Evolutionary conservation across 2,329 filamentous ascomycete species (phyloP).

Genomic region (Stagonosporopsis chrysanthemi): DNA sequence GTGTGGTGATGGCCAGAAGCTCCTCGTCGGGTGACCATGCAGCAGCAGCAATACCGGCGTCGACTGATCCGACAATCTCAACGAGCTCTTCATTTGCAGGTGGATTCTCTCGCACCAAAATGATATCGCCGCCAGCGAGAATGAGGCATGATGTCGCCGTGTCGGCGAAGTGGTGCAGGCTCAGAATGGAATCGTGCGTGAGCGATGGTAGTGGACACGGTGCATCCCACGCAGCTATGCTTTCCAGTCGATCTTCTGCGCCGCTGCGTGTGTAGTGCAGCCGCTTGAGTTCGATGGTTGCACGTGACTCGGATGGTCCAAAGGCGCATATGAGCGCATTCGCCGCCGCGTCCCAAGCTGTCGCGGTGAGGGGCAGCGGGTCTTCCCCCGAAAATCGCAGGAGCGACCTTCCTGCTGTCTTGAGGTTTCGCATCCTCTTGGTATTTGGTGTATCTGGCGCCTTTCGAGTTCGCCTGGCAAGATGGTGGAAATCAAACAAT

Average conservation of each 20-base stretch:
- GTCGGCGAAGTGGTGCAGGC: slow-evolving; percentile 85
- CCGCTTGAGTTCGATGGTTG: slow-evolving; percentile 76
- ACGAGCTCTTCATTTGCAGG: slow-evolving; percentile 76
- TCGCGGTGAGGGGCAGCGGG: slow-evolving; percentile 71
- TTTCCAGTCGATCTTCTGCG: slow-evolving; percentile 48
- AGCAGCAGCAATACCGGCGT: slow-evolving; percentile 87
- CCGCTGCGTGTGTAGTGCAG: slow-evolving; percentile 54
- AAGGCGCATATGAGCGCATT: slow-evolving; percentile 83
- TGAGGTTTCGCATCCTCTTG: slow-evolving; percentile 81
- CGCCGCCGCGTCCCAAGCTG: slow-evolving; percentile 83
- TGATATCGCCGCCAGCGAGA: slow-evolving; percentile 87
- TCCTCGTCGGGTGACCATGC: slow-evolving; percentile 97
- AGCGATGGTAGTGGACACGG: slow-evolving; percentile 80
- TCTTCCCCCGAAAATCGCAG: slow-evolving; percentile 65
- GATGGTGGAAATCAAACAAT: slow-evolving; percentile 22
- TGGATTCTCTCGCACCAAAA: slow-evolving; percentile 79
- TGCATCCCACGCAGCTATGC: slow-evolving; percentile 87
- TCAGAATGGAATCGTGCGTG: slow-evolving; percentile 75
- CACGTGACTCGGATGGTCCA: slow-evolving; percentile 75
- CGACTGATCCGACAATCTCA: slow-evolving; percentile 94
- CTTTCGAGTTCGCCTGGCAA: slow-evolving; percentile 9
- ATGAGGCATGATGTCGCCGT: slow-evolving; percentile 80
- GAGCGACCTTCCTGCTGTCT: slow-evolving; percentile 72
- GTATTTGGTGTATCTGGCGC: slow-evolving; percentile 12
- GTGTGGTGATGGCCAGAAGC: slow-evolving; percentile 82